phyloP scores from a whole-genome alignment of 345 rosid genomes.

The Populus deltoides region DNA sequence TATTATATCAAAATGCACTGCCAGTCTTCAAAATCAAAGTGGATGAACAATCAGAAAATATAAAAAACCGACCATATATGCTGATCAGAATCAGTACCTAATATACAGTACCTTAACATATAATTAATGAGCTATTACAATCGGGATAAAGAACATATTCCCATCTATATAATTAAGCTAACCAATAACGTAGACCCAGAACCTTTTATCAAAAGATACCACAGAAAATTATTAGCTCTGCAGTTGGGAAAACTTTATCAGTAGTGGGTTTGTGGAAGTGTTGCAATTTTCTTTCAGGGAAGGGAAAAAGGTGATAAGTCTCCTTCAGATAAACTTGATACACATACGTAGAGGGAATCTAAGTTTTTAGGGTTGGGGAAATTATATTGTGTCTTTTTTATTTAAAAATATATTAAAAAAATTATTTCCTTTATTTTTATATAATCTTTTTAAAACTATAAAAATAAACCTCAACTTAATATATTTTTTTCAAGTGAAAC shows the following conservation, averaged over 20 bases:
- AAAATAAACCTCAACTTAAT: too few relatives aligned
- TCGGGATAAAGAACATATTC: not conserved
- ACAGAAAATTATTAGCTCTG: not conserved
- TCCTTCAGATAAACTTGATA: not conserved
- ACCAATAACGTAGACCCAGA: not conserved
- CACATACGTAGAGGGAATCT: not conserved
- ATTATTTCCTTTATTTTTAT: too few relatives aligned
- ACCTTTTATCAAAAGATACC: not conserved
- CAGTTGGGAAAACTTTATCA: not conserved
- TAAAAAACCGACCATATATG: not conserved
- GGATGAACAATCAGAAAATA: not conserved
- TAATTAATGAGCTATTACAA: not conserved
- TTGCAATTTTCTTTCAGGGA: not conserved
- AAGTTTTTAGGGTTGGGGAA: not conserved
- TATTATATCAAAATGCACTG: not conserved
- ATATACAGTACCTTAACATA: not conserved
- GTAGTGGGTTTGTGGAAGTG: not conserved
- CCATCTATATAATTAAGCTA: not conserved
- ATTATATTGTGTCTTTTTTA: too few relatives aligned
- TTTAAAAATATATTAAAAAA: too few relatives aligned
- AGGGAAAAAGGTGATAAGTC: not conserved
- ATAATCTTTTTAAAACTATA: rapidly evolving
- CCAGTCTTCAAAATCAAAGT: not conserved
- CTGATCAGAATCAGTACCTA: not conserved
- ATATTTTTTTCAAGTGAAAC: too few relatives aligned